Conservation (phyloP, 2,329 filamentous ascomycete genomes). For the Alternaria sp. region DNA sequence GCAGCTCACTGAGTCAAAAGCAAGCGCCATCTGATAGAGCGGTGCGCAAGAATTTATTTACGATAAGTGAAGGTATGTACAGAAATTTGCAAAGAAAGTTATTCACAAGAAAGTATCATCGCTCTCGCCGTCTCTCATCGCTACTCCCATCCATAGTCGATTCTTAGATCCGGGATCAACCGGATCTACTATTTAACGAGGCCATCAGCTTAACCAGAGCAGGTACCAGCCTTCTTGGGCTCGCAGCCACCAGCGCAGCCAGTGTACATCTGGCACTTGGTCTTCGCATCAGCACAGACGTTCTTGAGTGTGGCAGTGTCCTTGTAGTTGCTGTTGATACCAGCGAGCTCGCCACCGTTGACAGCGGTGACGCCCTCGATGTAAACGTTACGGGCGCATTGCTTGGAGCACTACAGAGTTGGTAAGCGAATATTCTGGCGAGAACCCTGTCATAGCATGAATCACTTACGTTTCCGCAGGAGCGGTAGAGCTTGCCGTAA, state of each 20-base stretch:
- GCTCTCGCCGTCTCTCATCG: too few species aligned
- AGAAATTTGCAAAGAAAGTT: neutral
- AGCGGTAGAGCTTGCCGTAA: conserved; percentile 54
- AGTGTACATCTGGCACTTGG: conserved; percentile 40
- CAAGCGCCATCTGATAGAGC: neutral
- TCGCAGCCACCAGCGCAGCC: conserved; percentile 39
- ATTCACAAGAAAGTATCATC: neutral
- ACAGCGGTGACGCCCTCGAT: conserved; percentile 54
- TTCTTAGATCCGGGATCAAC: neutral
- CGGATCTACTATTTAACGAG: neutral
- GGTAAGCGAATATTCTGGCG: conserved; percentile 2
- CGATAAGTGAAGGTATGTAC: conserved; percentile 5
- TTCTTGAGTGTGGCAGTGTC: conserved; percentile 54
- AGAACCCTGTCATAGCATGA: neutral
- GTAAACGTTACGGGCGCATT: conserved; percentile 54
- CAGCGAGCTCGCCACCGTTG: conserved; percentile 53
- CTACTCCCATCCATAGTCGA: neutral
- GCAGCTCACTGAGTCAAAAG: neutral
- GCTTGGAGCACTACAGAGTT: conserved; percentile 50
- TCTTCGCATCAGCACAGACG: conserved; percentile 32
- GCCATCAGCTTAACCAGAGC: conserved; percentile 26
- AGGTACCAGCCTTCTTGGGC: conserved; percentile 35
- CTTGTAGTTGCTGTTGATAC: conserved; percentile 61
- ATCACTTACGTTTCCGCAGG: conserved; percentile 51
- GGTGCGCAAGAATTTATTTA: neutral